These are phyloP conservation scores for Ogataea hybrid DNA, from an alignment of 1,139 yeast species.

Conservation along the genomic window DNA sequence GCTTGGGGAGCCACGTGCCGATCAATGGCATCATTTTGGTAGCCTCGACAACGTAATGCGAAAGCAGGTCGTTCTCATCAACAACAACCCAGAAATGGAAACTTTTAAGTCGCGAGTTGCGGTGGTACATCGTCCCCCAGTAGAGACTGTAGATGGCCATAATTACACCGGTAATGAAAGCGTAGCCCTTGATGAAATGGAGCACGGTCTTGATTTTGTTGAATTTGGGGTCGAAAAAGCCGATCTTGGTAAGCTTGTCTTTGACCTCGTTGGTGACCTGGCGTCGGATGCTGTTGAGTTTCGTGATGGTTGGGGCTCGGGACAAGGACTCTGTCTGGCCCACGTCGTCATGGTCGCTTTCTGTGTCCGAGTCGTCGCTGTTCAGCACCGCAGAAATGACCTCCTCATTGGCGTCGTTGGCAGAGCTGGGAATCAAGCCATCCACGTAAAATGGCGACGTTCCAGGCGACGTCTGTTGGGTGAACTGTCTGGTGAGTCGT, in stretches of 20 bases:
- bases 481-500: constrained; percentile 13
- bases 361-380: constrained; percentile 15
- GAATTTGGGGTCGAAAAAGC: constrained; percentile 28
- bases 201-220: constrained; percentile 14
- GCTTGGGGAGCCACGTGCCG: constrained; percentile 24
- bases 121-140: constrained; percentile 41
- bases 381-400: constrained; percentile 15
- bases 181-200: constrained; percentile 24
- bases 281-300: constrained; percentile 12
- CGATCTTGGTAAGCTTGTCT: constrained; percentile 22
- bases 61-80: constrained; percentile 33
- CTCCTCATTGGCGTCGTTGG: constrained; percentile 15
- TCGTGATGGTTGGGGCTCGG: constrained; percentile 10
- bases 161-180: constrained; percentile 18
- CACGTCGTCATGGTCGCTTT: constrained; percentile 1
- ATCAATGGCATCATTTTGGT: constrained; percentile 25
- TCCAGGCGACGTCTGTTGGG: constrained; percentile 9
- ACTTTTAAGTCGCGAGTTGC: constrained; percentile 33
- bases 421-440: constrained; percentile 13
- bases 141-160: constrained; percentile 40
- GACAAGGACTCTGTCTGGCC: background rate
- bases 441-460: constrained; percentile 14
- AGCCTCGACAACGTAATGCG: constrained; percentile 37
- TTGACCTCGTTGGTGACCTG: constrained; percentile 19
- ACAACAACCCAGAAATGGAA: constrained; percentile 37